These are phyloP conservation scores for Fusarium sp. DNA, from an alignment of 2,329 filamentous ascomycete genomes.

Conservation along the genomic window DNA sequence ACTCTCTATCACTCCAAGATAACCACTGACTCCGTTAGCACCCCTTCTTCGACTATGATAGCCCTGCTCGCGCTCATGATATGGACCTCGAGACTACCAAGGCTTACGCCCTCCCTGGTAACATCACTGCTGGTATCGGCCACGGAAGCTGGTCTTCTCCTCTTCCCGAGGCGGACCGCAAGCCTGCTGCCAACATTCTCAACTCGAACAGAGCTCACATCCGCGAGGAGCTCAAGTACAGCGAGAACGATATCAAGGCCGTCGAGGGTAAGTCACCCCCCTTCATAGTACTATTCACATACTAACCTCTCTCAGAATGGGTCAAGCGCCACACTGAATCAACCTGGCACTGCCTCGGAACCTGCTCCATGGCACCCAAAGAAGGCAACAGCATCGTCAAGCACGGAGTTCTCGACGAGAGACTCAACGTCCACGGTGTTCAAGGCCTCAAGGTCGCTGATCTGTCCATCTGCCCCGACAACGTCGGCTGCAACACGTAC, in stretches of 20 bases:
- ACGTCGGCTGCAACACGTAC: constrained; percentile 77
- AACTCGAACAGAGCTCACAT: constrained; percentile 73
- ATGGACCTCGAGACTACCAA: constrained; percentile 82
- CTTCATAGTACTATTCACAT: fast-evolving
- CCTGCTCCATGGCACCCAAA: constrained; percentile 80
- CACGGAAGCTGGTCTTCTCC: constrained; percentile 78
- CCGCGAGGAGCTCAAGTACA: constrained; percentile 74
- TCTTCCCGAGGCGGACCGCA: constrained; percentile 64
- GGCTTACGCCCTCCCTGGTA: constrained; percentile 77
- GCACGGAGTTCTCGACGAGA: constrained; percentile 81
- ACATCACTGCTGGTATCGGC: constrained; percentile 76
- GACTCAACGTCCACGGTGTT: constrained; percentile 81
- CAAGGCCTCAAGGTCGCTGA: constrained; percentile 83
- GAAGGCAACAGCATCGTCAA: constrained; percentile 85
- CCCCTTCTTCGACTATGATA: constrained; percentile 78
- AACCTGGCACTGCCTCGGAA: constrained; percentile 65
- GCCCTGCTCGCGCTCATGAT: constrained; percentile 75
- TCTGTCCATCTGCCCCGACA: constrained; percentile 81
- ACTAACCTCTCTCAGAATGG: constrained; percentile 58
- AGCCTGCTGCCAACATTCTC: constrained; percentile 59
- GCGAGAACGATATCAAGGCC: constrained; percentile 69
- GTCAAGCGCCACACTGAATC: constrained; percentile 80
- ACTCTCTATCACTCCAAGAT: constrained; percentile 18
- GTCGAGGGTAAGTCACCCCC: constrained; percentile 63
- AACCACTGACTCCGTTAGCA: constrained; percentile 54